Evolutionary conservation across 345 rosid genomes (phyloP).

Genomic region (Turnera subulata): DNA sequence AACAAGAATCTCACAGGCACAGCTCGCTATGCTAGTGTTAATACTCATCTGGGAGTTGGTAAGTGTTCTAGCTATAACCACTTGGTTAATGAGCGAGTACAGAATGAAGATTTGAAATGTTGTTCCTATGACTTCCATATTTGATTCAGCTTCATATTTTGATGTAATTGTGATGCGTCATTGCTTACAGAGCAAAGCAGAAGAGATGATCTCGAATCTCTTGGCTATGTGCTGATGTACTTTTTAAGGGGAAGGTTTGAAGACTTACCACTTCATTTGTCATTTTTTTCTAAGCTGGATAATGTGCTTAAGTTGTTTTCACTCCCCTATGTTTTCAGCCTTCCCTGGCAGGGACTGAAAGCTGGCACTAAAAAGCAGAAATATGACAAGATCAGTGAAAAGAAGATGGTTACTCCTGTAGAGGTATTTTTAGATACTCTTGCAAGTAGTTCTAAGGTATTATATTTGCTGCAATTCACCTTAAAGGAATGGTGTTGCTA

Average conservation of each 20-base stretch:
- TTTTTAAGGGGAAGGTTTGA: slow-evolving; percentile 89
- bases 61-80: slow-evolving; percentile 19
- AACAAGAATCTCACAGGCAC: slow-evolving; percentile 98
- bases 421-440: slow-evolving; percentile 51
- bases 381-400: slow-evolving; percentile 94
- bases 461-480: too few species aligned
- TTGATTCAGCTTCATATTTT: background rate
- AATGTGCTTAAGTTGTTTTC: slow-evolving; percentile 12
- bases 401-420: slow-evolving; percentile 79
- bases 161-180: background rate
- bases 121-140: background rate
- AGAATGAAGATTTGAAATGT: background rate
- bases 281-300: background rate
- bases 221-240: slow-evolving; percentile 96
- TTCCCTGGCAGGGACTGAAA: slow-evolving; percentile 97
- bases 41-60: slow-evolving; percentile 98
- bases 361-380: slow-evolving; percentile 97
- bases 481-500: too few species aligned
- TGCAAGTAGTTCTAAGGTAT: background rate
- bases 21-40: slow-evolving; percentile 95
- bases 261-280: background rate
- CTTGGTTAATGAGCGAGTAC: too few species aligned
- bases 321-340: slow-evolving; percentile 44
- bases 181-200: slow-evolving; percentile 86
- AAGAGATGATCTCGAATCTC: slow-evolving; percentile 99